Percentiles rank a stretch among this genome's conserved stretches.
phyloP scores from a whole-genome alignment of 805 yeast species.

The Suhomyces sp. region DNA sequence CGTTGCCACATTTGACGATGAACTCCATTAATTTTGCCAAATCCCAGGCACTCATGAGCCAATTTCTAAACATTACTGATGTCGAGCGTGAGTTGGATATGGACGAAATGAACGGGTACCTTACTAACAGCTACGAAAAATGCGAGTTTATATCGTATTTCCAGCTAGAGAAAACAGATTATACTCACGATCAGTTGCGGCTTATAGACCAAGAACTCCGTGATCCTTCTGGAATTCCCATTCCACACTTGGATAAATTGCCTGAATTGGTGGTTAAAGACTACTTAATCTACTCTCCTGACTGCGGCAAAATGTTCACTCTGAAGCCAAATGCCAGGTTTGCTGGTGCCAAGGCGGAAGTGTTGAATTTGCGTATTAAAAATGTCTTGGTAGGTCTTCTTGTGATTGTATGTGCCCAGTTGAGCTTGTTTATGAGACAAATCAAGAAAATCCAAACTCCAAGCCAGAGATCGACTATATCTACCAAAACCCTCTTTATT shows the following conservation, averaged over 20 bases:
- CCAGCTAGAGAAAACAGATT: slow-evolving; percentile 63
- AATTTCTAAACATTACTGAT: slow-evolving; percentile 43
- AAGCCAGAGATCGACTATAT: slow-evolving; percentile 69
- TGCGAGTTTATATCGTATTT: slow-evolving; percentile 75
- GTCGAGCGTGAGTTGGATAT: slow-evolving; percentile 37
- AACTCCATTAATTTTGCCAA: slow-evolving; percentile 37
- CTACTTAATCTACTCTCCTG: slow-evolving; percentile 79
- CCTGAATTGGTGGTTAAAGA: slow-evolving; percentile 56
- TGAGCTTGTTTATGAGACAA: slow-evolving; percentile 60
- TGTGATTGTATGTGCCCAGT: slow-evolving; percentile 46
- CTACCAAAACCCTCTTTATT: slow-evolving; percentile 52
- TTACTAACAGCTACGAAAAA: slow-evolving; percentile 32
- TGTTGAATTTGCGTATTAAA: slow-evolving; percentile 35
- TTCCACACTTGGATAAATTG: slow-evolving; percentile 32
- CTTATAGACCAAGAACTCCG: slow-evolving; percentile 69
- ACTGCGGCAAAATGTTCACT: slow-evolving; percentile 65
- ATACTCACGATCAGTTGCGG: slow-evolving; percentile 49
- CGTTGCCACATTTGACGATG: slow-evolving; percentile 55
- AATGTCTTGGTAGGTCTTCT: slow-evolving; percentile 44
- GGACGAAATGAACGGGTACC: slow-evolving; percentile 32
- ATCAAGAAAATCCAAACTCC: slow-evolving; percentile 75
- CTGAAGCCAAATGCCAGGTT: slow-evolving; percentile 15
- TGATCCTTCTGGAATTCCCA: slow-evolving; percentile 79
- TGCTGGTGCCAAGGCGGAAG: slow-evolving; percentile 60
- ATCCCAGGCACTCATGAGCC: slow-evolving; percentile 43